Percentiles rank a stretch among this genome's conserved stretches.
Evolutionary conservation across 805 yeast genomes (phyloP).

Genomic region (Monosporozyma solicola): DNA sequence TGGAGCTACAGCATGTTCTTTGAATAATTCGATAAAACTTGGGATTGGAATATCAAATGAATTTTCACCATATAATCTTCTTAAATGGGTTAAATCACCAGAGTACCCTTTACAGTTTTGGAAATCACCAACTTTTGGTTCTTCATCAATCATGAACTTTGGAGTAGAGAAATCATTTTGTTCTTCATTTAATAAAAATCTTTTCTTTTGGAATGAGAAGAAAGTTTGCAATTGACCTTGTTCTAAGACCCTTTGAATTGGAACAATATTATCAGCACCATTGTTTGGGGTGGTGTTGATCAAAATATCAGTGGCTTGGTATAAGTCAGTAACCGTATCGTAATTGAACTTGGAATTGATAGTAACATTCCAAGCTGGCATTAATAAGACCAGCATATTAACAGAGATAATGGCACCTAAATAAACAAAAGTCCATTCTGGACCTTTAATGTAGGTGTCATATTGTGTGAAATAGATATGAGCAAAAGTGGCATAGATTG

Average conservation of each 20-base stretch:
- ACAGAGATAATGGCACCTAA: conserved; percentile 63
- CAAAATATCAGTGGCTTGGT: conserved; percentile 62
- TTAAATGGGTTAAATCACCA: conserved; percentile 42
- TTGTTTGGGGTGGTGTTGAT: conserved; percentile 76
- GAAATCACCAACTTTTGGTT: conserved; percentile 47
- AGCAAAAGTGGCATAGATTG: conserved; percentile 65
- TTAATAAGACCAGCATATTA: conserved; percentile 69
- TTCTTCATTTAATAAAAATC: conserved; percentile 61
- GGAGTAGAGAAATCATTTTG: conserved; percentile 67
- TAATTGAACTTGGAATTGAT: conserved; percentile 67
- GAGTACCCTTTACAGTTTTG: conserved; percentile 47
- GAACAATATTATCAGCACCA: conserved; percentile 76
- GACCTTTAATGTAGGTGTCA: conserved; percentile 74
- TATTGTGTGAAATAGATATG: conserved; percentile 60
- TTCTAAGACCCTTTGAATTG: conserved; percentile 44
- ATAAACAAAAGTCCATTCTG: conserved; percentile 94
- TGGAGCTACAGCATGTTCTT: conserved; percentile 97
- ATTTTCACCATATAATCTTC: conserved; percentile 71
- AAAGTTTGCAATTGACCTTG: conserved; percentile 56
- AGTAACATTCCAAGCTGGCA: conserved; percentile 89
- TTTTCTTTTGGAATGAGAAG: conserved; percentile 85
- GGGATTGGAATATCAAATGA: conserved; percentile 94
- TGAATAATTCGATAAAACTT: conserved; percentile 78
- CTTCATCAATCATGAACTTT: conserved; percentile 50
- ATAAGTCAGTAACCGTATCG: conserved; percentile 39